These are phyloP conservation scores for Senecio squalidus DNA, from an alignment of 140 eudicot genomes.

Conservation along the genomic window DNA sequence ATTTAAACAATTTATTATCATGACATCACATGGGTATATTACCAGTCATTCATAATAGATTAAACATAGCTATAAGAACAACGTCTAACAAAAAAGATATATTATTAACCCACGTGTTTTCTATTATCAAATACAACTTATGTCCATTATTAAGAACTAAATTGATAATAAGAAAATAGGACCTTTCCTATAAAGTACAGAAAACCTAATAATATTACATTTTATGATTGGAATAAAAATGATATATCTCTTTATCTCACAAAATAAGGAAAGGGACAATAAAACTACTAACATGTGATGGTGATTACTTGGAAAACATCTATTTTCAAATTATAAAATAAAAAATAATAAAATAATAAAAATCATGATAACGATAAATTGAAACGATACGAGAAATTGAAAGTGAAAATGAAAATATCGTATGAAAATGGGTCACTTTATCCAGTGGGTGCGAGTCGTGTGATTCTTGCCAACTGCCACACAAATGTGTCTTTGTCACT, in stretches of 20 bases:
- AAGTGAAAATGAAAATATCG: constrained; percentile 19
- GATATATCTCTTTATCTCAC: not conserved
- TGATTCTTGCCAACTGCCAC: constrained; percentile 38
- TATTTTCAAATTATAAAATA: not conserved
- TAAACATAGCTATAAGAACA: no score
- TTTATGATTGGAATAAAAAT: not conserved
- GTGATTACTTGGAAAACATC: constrained; percentile 27
- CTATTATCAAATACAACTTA: no score
- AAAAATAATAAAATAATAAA: not conserved
- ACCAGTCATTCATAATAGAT: no score
- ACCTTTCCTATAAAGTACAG: no score
- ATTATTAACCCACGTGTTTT: no score
- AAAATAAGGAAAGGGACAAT: constrained; percentile 29
- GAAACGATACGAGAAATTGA: constrained; percentile 13
- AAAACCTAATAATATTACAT: not conserved
- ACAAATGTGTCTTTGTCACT: constrained; percentile 29
- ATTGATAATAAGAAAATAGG: no score
- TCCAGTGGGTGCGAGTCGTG: constrained; percentile 39
- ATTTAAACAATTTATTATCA: no score
- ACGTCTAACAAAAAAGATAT: no score
- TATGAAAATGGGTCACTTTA: constrained; percentile 10
- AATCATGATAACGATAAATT: constrained; percentile 11
- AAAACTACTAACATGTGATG: constrained; percentile 35
- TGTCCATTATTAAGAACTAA: no score
- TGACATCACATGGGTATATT: no score